These are phyloP conservation scores for Fomes fomentarius DNA, from an alignment of 1,284 basidiomycete genomes.

Conservation along the genomic window DNA sequence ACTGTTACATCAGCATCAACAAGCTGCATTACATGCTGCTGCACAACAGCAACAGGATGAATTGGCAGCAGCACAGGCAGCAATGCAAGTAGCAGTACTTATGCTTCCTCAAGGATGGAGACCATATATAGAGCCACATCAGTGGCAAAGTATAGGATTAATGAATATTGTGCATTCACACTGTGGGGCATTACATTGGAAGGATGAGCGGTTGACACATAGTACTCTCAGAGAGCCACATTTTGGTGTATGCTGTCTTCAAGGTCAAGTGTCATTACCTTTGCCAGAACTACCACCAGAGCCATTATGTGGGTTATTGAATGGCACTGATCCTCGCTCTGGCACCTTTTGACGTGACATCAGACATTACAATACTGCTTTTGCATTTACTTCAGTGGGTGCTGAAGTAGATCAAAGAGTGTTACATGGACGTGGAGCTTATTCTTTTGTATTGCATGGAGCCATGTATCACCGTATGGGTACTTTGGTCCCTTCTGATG, in stretches of 20 bases:
- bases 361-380: slow-evolving; percentile 33
- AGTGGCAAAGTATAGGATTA: neutral
- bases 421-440: slow-evolving; percentile 24
- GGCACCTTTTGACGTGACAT: slow-evolving; percentile 32
- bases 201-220: neutral
- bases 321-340: slow-evolving; percentile 13
- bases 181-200: neutral
- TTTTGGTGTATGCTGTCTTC: neutral
- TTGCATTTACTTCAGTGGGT: slow-evolving; percentile 35
- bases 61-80: too few relatives aligned
- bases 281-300: neutral
- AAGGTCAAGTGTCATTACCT: neutral
- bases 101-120: too few relatives aligned
- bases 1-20: too few relatives aligned
- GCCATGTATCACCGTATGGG: slow-evolving; percentile 8
- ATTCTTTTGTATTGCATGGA: slow-evolving; percentile 28
- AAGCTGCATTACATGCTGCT: too few relatives aligned
- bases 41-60: too few relatives aligned
- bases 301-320: slow-evolving; percentile 14
- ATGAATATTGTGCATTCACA: neutral
- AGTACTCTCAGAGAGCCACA: neutral
- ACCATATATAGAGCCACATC: too few relatives aligned
- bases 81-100: too few relatives aligned
- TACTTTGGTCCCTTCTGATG: neutral
- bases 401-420: slow-evolving; percentile 17